phyloP scores from a whole-genome alignment of 148 eudicot species.

The Camellia sinensis region DNA sequence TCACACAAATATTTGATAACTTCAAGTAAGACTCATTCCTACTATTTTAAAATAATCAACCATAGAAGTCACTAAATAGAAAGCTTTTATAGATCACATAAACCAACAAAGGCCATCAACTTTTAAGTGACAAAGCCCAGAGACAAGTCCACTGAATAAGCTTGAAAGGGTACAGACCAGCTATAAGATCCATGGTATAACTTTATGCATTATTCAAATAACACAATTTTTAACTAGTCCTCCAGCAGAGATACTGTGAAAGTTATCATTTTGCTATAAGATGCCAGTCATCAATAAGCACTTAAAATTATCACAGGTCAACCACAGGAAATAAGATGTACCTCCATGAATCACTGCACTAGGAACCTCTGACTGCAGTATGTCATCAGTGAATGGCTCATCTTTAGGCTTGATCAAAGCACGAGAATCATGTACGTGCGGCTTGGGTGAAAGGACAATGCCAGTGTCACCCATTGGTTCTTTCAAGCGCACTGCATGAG shows the following conservation, averaged over 20 bases:
- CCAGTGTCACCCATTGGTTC: constrained; percentile 41
- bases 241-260: neutral
- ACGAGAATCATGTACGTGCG: constrained; percentile 21
- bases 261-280: neutral
- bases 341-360: constrained; percentile 65
- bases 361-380: constrained; percentile 37
- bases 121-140: neutral
- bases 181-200: neutral
- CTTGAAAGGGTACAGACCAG: neutral
- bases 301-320: neutral
- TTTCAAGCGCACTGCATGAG: constrained; percentile 38
- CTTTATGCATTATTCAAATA: too few species aligned
- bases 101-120: neutral
- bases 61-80: neutral
- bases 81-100: neutral
- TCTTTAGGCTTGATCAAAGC: constrained; percentile 64
- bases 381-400: constrained; percentile 63
- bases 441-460: constrained; percentile 21
- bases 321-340: constrained; percentile 21
- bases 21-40: neutral
- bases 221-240: too few species aligned
- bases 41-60: neutral
- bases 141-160: neutral
- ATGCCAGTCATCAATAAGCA: neutral
- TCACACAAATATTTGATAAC: neutral